Base-by-base conservation (phyloP, 208 protist genomes). In the Naegleria fowleri region DNA sequence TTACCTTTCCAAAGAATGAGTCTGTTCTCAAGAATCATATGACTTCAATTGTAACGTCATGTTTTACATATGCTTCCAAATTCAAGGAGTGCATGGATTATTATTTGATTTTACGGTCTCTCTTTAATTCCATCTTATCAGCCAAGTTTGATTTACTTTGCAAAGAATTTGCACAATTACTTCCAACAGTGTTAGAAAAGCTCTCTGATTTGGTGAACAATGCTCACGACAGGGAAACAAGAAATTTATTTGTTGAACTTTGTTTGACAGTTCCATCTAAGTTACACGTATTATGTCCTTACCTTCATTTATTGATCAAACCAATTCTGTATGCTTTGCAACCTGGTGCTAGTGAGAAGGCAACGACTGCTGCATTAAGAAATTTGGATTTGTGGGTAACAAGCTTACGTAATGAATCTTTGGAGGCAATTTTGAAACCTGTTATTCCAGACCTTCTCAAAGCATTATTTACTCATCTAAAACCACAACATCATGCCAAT, bases 351-450 rank as follows among this genome's bases (percentile, higher is more conserved):
- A 38, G 38, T 5, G 55, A 91, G 16, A 55, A 43, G 13, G 83
- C 9, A 33, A 52, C 76, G 19, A 19, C 5, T 11, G 4, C 6
- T 48, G 91, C 25, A 22, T 51, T 92, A 33, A 16, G 39, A 36
- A 86, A 67, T 59, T 52, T 92, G 33, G 91, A 92, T 11, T 36
- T 83, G 38, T 90, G 83, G 83, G 85, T 92, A 0, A 52, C 90
- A 16, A 84, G 22, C n/a, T 11, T 92, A 38, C 6, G 55, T 13
- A 41, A 22, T 11, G 83, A 92, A 51, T 76, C n/a, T 9, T 75
- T 92, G 33, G 91, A 92, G 33, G 83, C 91, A 25, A 92, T 92
- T 52, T 25, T 92, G 5, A 86, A 52, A 51, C 91, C 83, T 76
- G 85, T 92, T 43, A 86, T 84, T 5, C 33, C 43, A 22, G 91